Percentiles rank a stretch among this genome's conserved stretches.
These are phyloP conservation scores for Phialophora macrospora DNA, from an alignment of 2,329 filamentous ascomycete species.

Conservation along the genomic window DNA sequence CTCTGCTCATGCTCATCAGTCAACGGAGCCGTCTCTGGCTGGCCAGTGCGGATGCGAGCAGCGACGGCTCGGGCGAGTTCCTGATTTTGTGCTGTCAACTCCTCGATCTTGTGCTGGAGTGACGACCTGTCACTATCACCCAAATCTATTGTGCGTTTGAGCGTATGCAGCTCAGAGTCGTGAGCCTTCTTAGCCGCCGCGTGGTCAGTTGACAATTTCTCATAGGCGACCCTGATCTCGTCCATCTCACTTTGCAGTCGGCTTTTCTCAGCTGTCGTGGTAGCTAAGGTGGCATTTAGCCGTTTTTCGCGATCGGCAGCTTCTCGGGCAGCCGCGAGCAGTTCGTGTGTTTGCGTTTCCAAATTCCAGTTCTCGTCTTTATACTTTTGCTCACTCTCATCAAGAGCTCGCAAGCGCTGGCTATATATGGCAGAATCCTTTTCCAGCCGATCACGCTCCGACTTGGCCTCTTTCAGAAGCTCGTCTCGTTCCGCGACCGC, in stretches of 20 bases:
- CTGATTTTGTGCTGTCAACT: conserved; percentile 84
- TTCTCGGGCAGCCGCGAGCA: conserved; percentile 74
- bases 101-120: conserved; percentile 83
- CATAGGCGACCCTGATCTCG: conserved; percentile 78
- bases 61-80: conserved; percentile 86
- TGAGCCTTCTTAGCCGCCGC: conserved; percentile 76
- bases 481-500: conserved; percentile 88
- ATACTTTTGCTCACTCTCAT: conserved; percentile 93
- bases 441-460: conserved; percentile 79
- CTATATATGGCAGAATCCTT: conserved; percentile 78
- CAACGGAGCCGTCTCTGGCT: conserved; percentile 56
- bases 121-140: conserved; percentile 78
- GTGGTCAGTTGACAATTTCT: conserved; percentile 82
- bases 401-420: conserved; percentile 78
- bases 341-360: conserved; percentile 87
- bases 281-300: conserved; percentile 72
- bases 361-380: conserved; percentile 99
- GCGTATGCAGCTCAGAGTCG: conserved; percentile 82
- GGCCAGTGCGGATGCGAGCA: conserved; percentile 69
- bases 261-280: conserved; percentile 75
- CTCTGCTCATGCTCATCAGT: conserved; percentile 61
- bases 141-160: conserved; percentile 77
- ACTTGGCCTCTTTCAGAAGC: conserved; percentile 72
- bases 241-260: conserved; percentile 83
- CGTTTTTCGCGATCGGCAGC: conserved; percentile 81